Base-by-base conservation (phyloP, 495 filamentous ascomycete species). In the Umbilicaria muhlenbergii region DNA sequence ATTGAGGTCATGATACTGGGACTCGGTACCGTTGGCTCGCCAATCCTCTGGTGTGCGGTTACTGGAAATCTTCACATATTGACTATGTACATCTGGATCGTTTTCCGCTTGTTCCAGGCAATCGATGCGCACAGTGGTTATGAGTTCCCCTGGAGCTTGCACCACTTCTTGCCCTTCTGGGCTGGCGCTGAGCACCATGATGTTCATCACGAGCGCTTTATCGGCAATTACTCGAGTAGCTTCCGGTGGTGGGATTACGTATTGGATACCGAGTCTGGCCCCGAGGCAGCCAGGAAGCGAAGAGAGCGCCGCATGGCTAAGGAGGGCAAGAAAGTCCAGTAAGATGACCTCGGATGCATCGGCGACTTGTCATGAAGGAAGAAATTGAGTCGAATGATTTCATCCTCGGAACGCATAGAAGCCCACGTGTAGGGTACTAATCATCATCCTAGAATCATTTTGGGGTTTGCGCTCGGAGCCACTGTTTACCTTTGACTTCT, bases 171-270 rank as follows among this genome's bases (percentile, higher is more conserved):
- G 14, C 91, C 91, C 12, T 93, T 96, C 74, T 98, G 92, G 92
- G 91, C 89, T 11, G 91, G 91, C 50, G 91, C 91, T 32, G 80
- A 93, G 47, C 88, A 95, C 66, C 91, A 98, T 63, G 91, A 98
- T 58, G 67, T 84, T 21, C 91, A 98, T 63, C 91, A 98, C 63
- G 91, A 98, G 69, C 77, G 80, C 47, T 98, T 98, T 70, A 84
- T 96, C 52, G 91, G 91, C 42, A 98, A 98, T 67, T 98, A 94
- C 60, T 71, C 89, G 18, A 94, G 86, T 59, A 92, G 85, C 67
- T 98, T 98, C 75, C 75, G 92, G 56, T 98, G 92, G 92, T 96
- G 92, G 91, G 91, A 98, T 63, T 91, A 82, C 59, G 50, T 81
- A 48, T 73, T 95, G 43, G 87, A 95, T 62, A 98, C 91, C 41